Percentiles rank a stretch among this genome's conserved stretches.
Conservation (phyloP, 768 basidiomycete species). For the Tephrocybe sp. region DNA sequence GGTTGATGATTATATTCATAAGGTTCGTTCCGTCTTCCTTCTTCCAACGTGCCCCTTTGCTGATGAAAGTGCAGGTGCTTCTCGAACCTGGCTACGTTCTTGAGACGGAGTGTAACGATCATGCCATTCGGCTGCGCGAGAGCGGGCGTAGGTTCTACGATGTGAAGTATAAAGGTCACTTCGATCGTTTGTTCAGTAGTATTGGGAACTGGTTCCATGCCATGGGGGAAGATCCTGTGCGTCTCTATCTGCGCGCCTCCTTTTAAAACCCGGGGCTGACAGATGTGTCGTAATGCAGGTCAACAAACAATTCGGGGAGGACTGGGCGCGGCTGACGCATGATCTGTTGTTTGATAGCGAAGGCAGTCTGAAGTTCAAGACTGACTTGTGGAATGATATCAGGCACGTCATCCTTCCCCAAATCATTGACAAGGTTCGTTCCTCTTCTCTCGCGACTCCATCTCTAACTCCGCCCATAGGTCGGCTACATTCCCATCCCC, state of each 20-base stretch:
- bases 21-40: conserved; percentile 34
- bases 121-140: conserved; percentile 66
- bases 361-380: conserved; percentile 87
- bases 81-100: conserved; percentile 86
- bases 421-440: conserved; percentile 67
- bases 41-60: neutral
- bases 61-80: conserved; percentile 43
- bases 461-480: conserved; percentile 30
- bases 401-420: conserved; percentile 79
- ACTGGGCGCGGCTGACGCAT: conserved; percentile 78
- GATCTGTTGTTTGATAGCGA: conserved; percentile 83
- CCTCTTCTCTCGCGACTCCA: neutral
- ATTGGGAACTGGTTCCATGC: conserved; percentile 80
- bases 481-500: conserved; percentile 87
- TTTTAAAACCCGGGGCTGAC: neutral
- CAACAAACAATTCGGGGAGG: conserved; percentile 79
- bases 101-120: conserved; percentile 69
- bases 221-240: conserved; percentile 77
- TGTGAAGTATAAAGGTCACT: conserved; percentile 62
- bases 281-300: conserved; percentile 26
- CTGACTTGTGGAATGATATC: conserved; percentile 86
- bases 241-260: conserved; percentile 9
- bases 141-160: conserved; percentile 79
- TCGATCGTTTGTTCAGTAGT: conserved; percentile 75
- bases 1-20: conserved; percentile 65